These are phyloP conservation scores for Trametes hirsuta DNA, from an alignment of 1,284 basidiomycete genomes.

Conservation along the genomic window DNA sequence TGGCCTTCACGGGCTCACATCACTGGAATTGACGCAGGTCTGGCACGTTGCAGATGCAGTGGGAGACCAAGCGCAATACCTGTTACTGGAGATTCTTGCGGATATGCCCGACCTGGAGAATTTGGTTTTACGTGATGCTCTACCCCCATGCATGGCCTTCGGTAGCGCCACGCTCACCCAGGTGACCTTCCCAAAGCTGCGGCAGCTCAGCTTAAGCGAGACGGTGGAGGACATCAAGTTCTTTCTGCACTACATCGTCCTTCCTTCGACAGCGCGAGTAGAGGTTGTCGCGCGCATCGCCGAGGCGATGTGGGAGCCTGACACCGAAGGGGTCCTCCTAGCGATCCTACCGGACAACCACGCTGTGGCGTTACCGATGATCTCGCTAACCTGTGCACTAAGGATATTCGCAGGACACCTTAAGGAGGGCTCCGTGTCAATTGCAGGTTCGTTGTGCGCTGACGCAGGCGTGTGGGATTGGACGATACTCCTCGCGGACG, in stretches of 20 bases:
- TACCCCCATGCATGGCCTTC: constrained; percentile 1
- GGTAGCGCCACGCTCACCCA: neutral
- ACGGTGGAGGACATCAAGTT: constrained; percentile 11
- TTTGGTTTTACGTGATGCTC: neutral
- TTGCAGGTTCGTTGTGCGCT: neutral
- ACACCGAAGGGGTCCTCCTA: neutral
- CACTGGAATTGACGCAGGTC: neutral
- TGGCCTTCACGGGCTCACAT: neutral
- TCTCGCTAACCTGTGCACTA: neutral
- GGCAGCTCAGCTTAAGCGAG: neutral
- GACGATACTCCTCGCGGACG: constrained; percentile 1
- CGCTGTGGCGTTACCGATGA: neutral
- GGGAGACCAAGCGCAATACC: neutral
- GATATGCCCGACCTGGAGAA: neutral
- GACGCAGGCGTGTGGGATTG: neutral
- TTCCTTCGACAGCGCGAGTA: neutral
- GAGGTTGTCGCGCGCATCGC: neutral
- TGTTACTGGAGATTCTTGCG: neutral
- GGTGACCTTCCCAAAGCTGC: neutral
- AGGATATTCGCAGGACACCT: constrained; percentile 3
- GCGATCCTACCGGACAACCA: constrained; percentile 3
- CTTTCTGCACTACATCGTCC: neutral
- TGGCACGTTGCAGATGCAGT: neutral
- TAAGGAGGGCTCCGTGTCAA: neutral
- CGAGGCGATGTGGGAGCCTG: constrained; percentile 9